phyloP scores from a whole-genome alignment of 176 grass and related monocot genomes.

The Sorghum bicolor region Sorghum_bicolor_NCBIv3 NC_012872.2:2879501-2880000 shows the following conservation, averaged over 20 bases:
- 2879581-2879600: background rate
- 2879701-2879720: background rate
- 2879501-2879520: conserved; percentile 22
- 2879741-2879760: conserved; percentile 5
- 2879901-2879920: background rate
- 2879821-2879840: conserved; percentile 16
- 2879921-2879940: background rate
- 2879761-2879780: background rate
- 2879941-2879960: background rate
- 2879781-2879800: background rate
- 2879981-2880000: background rate
- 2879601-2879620: no score
- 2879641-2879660: background rate
- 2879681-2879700: background rate
- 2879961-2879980: no score
- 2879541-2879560: conserved; percentile 29
- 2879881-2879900: background rate
- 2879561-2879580: conserved; percentile 33
- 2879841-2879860: background rate
- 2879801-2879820: background rate
- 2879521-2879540: conserved; percentile 41
- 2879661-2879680: background rate
- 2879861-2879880: background rate
- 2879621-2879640: background rate
- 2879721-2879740: background rate